Evolutionary conservation across 1,284 basidiomycete species (phyloP).

Genomic region (Trichosporon inkin): DNA sequence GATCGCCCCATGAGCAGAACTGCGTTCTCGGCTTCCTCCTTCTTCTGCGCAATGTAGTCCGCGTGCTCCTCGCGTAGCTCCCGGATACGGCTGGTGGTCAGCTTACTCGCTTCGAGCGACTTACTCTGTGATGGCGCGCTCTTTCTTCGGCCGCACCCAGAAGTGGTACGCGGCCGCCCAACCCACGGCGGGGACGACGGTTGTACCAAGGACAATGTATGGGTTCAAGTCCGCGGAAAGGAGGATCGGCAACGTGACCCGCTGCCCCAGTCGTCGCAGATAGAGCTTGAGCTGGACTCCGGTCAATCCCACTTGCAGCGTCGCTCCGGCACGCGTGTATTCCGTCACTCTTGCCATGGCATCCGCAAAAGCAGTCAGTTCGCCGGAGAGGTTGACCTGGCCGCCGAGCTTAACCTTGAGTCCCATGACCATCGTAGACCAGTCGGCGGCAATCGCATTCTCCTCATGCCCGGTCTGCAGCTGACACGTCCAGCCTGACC

Average conservation of each 20-base stretch:
- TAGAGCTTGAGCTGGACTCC: constrained; percentile 32
- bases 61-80: constrained; percentile 59
- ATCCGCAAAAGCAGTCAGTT: constrained; percentile 39
- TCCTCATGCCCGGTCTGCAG: constrained; percentile 38
- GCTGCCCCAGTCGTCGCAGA: constrained; percentile 55
- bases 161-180: constrained; percentile 59
- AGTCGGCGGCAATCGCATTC: constrained; percentile 47
- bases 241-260: constrained; percentile 57
- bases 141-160: constrained; percentile 58
- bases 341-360: constrained; percentile 43
- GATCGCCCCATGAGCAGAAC: constrained; percentile 51
- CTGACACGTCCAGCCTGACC: constrained; percentile 48
- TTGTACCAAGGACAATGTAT: constrained; percentile 53
- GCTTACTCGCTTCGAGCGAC: constrained; percentile 29
- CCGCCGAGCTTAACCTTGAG: constrained; percentile 52
- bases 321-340: constrained; percentile 35
- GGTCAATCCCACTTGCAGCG: constrained; percentile 30
- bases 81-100: constrained; percentile 43
- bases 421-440: constrained; percentile 49
- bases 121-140: constrained; percentile 54
- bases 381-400: constrained; percentile 27
- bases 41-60: constrained; percentile 60
- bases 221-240: constrained; percentile 55
- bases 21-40: constrained; percentile 59
- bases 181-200: constrained; percentile 57